Evolutionary conservation across 2,329 filamentous ascomycete species (phyloP).

Genomic region (Monilinia vaccinii-corymbosi): DNA sequence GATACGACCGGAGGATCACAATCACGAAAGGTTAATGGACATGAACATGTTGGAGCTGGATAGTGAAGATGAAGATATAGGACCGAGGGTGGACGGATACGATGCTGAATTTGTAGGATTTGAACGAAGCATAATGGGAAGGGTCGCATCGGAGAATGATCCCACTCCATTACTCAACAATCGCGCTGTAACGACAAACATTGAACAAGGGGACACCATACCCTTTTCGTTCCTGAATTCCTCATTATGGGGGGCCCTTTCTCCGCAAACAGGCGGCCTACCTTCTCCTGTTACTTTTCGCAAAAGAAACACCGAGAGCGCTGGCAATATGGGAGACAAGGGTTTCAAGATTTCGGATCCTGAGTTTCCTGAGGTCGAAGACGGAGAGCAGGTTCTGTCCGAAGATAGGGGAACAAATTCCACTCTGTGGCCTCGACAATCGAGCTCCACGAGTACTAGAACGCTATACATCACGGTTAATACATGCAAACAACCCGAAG

Average conservation of each 20-base stretch:
- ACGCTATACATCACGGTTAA: slow-evolving; percentile 73
- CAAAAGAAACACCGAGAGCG: slow-evolving; percentile 12
- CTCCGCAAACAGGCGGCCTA: slow-evolving; percentile 29
- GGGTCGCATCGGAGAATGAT: slow-evolving; percentile 40
- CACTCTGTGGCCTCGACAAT: slow-evolving; percentile 16
- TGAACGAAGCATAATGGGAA: slow-evolving; percentile 53
- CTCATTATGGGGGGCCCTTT: slow-evolving; percentile 40
- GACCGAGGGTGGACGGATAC: slow-evolving; percentile 36
- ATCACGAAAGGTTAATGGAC: slow-evolving; percentile 37
- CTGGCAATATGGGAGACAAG: slow-evolving; percentile 9
- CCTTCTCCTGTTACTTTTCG: slow-evolving; percentile 26
- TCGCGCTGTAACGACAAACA: slow-evolving; percentile 46
- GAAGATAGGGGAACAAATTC: background rate
- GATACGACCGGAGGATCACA: slow-evolving; percentile 37
- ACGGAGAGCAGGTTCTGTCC: background rate
- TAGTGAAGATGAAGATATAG: slow-evolving; percentile 26
- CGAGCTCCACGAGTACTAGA: slow-evolving; percentile 13
- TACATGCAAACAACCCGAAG: slow-evolving; percentile 66
- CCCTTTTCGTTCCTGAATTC: slow-evolving; percentile 55
- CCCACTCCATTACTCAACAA: slow-evolving; percentile 55
- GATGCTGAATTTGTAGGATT: slow-evolving; percentile 53
- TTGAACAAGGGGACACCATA: slow-evolving; percentile 52
- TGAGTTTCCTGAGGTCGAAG: background rate
- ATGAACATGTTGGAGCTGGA: slow-evolving; percentile 26
- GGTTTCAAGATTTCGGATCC: slow-evolving; percentile 5